Evolutionary conservation across 2,329 filamentous ascomycete genomes (phyloP).

Genomic region (Penicillium sp.): DNA sequence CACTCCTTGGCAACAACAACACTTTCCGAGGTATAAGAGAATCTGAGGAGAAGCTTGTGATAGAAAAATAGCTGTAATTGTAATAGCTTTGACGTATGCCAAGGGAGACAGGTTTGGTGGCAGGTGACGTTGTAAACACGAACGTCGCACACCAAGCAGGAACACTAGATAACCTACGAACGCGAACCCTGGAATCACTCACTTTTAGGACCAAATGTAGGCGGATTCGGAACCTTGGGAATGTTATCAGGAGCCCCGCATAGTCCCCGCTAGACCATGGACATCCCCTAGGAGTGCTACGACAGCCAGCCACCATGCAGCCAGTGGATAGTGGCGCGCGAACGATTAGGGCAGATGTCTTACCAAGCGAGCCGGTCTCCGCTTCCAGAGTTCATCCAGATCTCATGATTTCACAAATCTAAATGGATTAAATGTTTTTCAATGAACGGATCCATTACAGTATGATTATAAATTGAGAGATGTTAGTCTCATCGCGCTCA

Average conservation of each 20-base stretch:
- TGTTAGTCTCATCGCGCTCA: not conserved
- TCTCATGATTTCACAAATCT: too few relatives aligned
- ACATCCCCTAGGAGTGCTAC: constrained; percentile 3
- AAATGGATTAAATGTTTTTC: too few relatives aligned
- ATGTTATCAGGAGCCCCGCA: not conserved
- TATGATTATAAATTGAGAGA: too few relatives aligned
- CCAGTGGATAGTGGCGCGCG: not conserved
- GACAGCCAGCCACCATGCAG: constrained; percentile 15
- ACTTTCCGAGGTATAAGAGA: not conserved
- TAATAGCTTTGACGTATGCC: not conserved
- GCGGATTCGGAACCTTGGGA: not conserved
- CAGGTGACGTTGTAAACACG: not conserved
- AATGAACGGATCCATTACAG: too few relatives aligned
- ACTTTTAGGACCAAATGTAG: not conserved
- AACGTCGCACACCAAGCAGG: not conserved
- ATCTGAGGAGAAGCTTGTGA: not conserved
- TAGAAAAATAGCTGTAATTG: not conserved
- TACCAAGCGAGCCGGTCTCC: not conserved
- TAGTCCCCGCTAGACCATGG: constrained; percentile 1
- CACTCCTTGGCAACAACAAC: not conserved
- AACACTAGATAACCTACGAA: not conserved
- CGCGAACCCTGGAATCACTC: not conserved
- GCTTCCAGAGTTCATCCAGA: too few relatives aligned
- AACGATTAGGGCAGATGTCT: not conserved
- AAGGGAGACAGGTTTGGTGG: not conserved